Percentiles rank a stretch among this genome's conserved stretches.
Conservation (phyloP, 2,329 filamentous ascomycete species). For the Sphaerostilbella broomeana region DNA sequence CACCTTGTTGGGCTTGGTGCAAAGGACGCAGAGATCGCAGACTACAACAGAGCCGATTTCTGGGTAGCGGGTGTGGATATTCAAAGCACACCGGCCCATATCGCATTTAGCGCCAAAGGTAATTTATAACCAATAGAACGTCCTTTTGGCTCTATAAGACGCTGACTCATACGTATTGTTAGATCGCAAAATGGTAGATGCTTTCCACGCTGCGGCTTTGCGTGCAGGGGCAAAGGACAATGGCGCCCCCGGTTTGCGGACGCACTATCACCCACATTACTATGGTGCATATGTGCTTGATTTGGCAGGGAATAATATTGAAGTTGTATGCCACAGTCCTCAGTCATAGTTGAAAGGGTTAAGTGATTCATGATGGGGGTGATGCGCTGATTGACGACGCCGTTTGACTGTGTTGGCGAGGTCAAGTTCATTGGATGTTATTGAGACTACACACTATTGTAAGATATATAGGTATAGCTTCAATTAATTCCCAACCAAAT, state of each 20-base stretch:
- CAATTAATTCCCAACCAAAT: no score
- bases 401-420: no score
- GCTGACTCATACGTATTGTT: no score
- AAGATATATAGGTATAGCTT: no score
- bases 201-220: slow-evolving; percentile 36
- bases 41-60: slow-evolving; percentile 21
- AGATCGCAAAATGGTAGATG: slow-evolving; percentile 38
- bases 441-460: no score
- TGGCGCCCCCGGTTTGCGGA: slow-evolving; percentile 39
- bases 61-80: slow-evolving; percentile 25
- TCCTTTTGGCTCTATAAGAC: no score
- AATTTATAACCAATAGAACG: slow-evolving; percentile 1
- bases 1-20: slow-evolving; percentile 27
- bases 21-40: slow-evolving; percentile 9
- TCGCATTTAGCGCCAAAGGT: slow-evolving; percentile 29
- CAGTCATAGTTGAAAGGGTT: no score
- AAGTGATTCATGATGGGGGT: no score
- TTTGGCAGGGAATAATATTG: slow-evolving; percentile 47
- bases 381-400: no score
- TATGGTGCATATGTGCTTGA: slow-evolving; percentile 46
- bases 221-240: slow-evolving; percentile 41
- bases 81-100: slow-evolving; percentile 18
- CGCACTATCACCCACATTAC: slow-evolving; percentile 39
- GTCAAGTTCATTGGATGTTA: no score
- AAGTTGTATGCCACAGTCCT: slow-evolving; percentile 30